phyloP scores from a whole-genome alignment of 1,284 basidiomycete species.

The Naganishia cerealis region DNA sequence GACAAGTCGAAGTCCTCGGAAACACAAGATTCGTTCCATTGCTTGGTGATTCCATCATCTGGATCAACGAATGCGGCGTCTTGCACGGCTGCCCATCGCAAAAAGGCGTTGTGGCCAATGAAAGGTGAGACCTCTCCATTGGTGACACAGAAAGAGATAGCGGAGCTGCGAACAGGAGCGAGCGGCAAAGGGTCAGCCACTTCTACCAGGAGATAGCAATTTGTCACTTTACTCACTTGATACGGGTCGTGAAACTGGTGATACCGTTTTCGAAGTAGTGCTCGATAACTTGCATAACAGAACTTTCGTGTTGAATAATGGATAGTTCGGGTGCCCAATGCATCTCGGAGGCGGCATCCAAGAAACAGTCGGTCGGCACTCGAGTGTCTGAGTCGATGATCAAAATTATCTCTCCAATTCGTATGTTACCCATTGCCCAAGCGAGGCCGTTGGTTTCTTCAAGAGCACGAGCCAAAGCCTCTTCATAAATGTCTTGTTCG shows the following conservation, averaged over 20 bases:
- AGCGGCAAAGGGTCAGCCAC: too few relatives aligned
- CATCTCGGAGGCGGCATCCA: constrained; percentile 78
- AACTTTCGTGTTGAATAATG: constrained; percentile 61
- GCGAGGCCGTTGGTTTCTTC: constrained; percentile 62
- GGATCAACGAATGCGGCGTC: constrained; percentile 71
- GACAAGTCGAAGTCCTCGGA: constrained; percentile 81
- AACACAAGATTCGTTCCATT: constrained; percentile 77
- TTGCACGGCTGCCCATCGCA: constrained; percentile 79
- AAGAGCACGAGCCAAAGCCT: constrained; percentile 43
- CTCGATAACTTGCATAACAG: constrained; percentile 72
- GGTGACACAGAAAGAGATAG: constrained; percentile 66
- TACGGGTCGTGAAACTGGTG: constrained; percentile 70
- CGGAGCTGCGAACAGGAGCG: constrained; percentile 14
- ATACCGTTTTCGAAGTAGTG: constrained; percentile 86
- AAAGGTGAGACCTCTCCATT: constrained; percentile 80
- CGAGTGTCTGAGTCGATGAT: constrained; percentile 81
- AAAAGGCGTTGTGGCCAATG: constrained; percentile 83
- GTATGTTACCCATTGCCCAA: constrained; percentile 50
- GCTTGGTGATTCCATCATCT: constrained; percentile 66
- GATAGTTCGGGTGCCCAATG: constrained; percentile 73
- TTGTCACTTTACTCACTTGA: constrained; percentile 72
- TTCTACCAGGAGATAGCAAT: too few relatives aligned
- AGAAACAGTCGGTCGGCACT: constrained; percentile 79
- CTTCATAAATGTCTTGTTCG: constrained; percentile 45
- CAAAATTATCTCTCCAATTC: constrained; percentile 65